These are phyloP conservation scores for Macroventuria anomochaeta DNA, from an alignment of 2,329 filamentous ascomycete genomes.

Conservation along the genomic window DNA sequence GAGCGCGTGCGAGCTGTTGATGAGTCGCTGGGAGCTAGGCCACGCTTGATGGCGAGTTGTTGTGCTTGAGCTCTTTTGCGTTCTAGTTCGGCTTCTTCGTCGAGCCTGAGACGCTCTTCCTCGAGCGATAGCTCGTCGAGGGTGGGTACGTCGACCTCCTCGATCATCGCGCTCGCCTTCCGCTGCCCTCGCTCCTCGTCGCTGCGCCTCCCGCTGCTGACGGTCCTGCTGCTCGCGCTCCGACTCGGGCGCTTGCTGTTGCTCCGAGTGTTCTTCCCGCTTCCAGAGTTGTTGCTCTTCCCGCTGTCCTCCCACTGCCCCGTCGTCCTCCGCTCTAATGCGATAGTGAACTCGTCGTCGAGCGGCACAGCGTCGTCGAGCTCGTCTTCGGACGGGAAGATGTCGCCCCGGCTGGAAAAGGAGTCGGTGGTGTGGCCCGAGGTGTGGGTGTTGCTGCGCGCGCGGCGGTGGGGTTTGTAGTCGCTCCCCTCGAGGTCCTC, in stretches of 20 bases:
- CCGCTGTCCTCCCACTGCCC: slow-evolving; percentile 68
- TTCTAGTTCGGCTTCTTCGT: slow-evolving; percentile 64
- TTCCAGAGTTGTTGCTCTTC: slow-evolving; percentile 64
- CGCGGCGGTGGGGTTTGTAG: slow-evolving; percentile 55
- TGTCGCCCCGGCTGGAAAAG: slow-evolving; percentile 82
- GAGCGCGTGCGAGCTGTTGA: slow-evolving; percentile 14
- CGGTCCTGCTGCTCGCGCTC: background rate
- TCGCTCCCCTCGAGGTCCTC: slow-evolving; percentile 42
- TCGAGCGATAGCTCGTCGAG: slow-evolving; percentile 64
- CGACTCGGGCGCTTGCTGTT: slow-evolving; percentile 49
- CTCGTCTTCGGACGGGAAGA: slow-evolving; percentile 91
- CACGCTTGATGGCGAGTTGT: slow-evolving; percentile 61
- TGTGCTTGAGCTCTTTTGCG: slow-evolving; percentile 62
- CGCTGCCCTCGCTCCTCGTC: background rate
- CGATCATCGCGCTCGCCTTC: background rate
- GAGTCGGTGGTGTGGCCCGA: slow-evolving; percentile 86
- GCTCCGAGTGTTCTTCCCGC: slow-evolving; percentile 55
- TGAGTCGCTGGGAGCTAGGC: slow-evolving; percentile 47
- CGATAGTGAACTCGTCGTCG: slow-evolving; percentile 89
- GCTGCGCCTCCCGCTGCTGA: background rate
- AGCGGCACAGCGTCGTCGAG: slow-evolving; percentile 87
- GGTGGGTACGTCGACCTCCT: slow-evolving; percentile 47
- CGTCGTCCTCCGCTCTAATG: slow-evolving; percentile 73
- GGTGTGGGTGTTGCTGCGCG: slow-evolving; percentile 78
- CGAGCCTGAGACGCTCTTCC: slow-evolving; percentile 59